Base-by-base conservation (phyloP, 2,329 filamentous ascomycete species). In the Periconia sp. region DNA sequence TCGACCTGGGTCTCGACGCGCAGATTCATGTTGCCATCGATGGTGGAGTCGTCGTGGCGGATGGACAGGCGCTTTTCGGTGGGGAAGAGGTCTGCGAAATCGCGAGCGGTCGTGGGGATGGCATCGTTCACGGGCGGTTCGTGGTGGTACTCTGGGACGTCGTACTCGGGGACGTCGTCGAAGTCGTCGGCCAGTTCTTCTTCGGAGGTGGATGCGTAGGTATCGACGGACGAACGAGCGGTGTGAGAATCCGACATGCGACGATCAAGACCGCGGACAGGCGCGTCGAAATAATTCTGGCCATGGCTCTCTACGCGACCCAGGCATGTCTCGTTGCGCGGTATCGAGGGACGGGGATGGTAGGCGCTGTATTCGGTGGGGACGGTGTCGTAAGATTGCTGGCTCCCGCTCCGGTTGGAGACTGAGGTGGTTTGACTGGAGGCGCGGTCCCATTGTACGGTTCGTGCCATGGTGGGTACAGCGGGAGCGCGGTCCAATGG, bases 1-100 rank as follows among this genome's bases (percentile, higher is more conserved):
- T 78, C 75, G 44, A 90, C 83, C 58, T 89, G 80, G 6, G 91
- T 93, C 70, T 96, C 92, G 54, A 97, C 82, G 31, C 92, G 87
- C 53, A 99, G 81, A 71, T 97, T 97, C 91, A 97, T 95, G 79
- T 97, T 96, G 35, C 93, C 93, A 71, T 99, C 93, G 3, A 87
- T 76, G 0, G 92, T 94, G 46, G 90, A 85, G 74, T 97, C 91
- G 70, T 97, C 94, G 70, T 97, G 93, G 27, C 89, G 86, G 67
- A 99, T 91, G 35, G 85, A 85, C 49, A 97, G 78, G 52, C 90
- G 85, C 70, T 91, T 86, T 61, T 87, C 83, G 9, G 92, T 95
- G 11, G 94, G 93, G 72, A 97, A 99, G 49, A 96, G 83, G 50
- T 87, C 82, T 23, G 86, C 87, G 71, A 97, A 97, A 61, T 92